Evolutionary conservation across 805 yeast species (phyloP).

Genomic region (Cyberlindnera subsufficiens): DNA sequence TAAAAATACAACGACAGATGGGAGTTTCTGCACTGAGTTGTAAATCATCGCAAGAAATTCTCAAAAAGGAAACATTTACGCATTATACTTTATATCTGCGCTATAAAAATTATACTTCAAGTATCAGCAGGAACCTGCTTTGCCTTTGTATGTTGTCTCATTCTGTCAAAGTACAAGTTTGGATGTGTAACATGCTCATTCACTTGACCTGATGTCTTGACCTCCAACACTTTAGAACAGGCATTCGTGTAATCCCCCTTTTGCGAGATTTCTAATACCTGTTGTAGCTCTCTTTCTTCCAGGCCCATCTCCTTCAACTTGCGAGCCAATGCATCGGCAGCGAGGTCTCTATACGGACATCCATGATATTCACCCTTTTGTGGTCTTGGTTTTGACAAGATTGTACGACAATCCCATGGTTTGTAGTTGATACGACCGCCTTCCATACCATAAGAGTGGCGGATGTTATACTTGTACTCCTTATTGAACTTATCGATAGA

Average conservation of each 20-base stretch:
- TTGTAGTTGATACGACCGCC: slow-evolving; percentile 82
- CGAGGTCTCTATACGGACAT: slow-evolving; percentile 82
- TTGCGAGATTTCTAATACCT: slow-evolving; percentile 61
- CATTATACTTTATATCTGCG: too few relatives aligned
- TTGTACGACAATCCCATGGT: slow-evolving; percentile 81
- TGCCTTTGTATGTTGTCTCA: slow-evolving; percentile 36
- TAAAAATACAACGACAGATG: neutral
- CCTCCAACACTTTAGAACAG: slow-evolving; percentile 83
- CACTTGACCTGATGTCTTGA: slow-evolving; percentile 46
- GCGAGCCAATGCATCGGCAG: slow-evolving; percentile 52
- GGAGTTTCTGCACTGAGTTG: too few relatives aligned
- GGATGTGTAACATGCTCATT: slow-evolving; percentile 62
- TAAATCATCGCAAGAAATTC: too few relatives aligned
- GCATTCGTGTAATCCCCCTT: slow-evolving; percentile 77
- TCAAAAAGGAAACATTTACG: too few relatives aligned
- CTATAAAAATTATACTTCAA: neutral
- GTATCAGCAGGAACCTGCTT: slow-evolving; percentile 8
- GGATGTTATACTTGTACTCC: slow-evolving; percentile 81
- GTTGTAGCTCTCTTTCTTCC: slow-evolving; percentile 49
- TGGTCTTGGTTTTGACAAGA: slow-evolving; percentile 68
- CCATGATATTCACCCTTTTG: slow-evolving; percentile 74
- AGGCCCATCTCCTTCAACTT: slow-evolving; percentile 63
- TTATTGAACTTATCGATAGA: slow-evolving; percentile 74
- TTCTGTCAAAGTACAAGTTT: slow-evolving; percentile 78
- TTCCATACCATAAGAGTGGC: slow-evolving; percentile 88